phyloP scores from a whole-genome alignment of 1,284 basidiomycete genomes.

The Ustilago nuda region DNA sequence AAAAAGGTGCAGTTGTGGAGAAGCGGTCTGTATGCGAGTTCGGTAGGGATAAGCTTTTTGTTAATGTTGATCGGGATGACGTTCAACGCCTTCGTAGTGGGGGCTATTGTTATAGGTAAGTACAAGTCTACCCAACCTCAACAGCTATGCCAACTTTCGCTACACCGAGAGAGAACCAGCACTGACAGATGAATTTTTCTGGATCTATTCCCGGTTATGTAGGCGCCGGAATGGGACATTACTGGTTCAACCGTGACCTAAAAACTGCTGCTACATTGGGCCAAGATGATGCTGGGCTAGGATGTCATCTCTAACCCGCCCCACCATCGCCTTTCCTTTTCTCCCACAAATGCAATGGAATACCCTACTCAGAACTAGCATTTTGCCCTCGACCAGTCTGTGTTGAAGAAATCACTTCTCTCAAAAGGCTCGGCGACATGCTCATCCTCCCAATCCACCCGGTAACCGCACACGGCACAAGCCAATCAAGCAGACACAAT shows the following conservation, averaged over 20 bases:
- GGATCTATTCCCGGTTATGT: neutral
- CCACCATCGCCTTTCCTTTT: too few relatives aligned
- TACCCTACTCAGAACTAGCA: neutral
- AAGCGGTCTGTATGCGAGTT: constrained; percentile 40
- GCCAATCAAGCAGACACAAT: too few relatives aligned
- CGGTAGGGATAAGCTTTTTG: constrained; percentile 44
- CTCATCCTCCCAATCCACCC: neutral
- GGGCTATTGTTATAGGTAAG: constrained; percentile 54
- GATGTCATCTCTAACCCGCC: constrained; percentile 2
- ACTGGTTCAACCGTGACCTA: constrained; percentile 34
- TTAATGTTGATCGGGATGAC: constrained; percentile 63
- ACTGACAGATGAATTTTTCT: too few relatives aligned
- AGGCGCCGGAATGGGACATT: constrained; percentile 49
- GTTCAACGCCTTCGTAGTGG: constrained; percentile 57
- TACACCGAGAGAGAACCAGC: too few relatives aligned
- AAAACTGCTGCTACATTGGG: neutral
- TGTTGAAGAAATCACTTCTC: neutral
- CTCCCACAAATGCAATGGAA: neutral
- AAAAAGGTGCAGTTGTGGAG: constrained; percentile 22
- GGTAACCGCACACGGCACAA: too few relatives aligned
- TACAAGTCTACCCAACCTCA: neutral
- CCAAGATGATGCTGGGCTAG: neutral
- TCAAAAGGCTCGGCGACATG: neutral
- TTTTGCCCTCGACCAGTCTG: too few relatives aligned
- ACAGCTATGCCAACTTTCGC: too few relatives aligned